Conservation (phyloP, 2,329 filamentous ascomycete genomes). For the Clonostachys chloroleuca region DNA sequence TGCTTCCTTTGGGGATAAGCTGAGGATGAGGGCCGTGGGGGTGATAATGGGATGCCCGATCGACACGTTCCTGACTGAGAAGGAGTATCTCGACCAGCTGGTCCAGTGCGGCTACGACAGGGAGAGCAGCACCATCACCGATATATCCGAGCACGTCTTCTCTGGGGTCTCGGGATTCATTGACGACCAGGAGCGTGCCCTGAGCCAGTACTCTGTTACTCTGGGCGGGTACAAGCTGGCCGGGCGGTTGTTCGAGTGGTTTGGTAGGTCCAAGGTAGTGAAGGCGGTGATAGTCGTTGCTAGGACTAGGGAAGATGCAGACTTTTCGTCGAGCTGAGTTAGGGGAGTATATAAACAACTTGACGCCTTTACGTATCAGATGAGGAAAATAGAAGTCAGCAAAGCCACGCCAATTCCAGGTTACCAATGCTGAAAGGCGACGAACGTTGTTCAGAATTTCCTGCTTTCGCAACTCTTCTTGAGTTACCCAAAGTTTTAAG, state of each 20-base stretch:
- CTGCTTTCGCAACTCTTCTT: no score
- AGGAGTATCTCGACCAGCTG: constrained; percentile 38
- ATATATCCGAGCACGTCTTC: constrained; percentile 51
- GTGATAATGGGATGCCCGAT: constrained; percentile 41
- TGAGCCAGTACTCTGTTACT: constrained; percentile 26
- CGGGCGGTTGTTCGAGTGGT: constrained; percentile 30
- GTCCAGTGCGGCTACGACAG: constrained; percentile 39
- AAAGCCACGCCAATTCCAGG: no score
- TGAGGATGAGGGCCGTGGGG: constrained; percentile 35
- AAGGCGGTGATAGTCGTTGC: constrained; percentile 27
- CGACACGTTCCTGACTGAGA: constrained; percentile 39
- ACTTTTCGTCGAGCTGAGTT: no score
- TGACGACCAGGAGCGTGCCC: constrained; percentile 19
- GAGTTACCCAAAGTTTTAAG: no score
- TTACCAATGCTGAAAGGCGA: no score
- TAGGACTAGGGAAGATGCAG: background rate
- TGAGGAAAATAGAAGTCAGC: no score
- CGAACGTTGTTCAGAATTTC: no score
- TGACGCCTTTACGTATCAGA: no score
- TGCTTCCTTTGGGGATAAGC: constrained; percentile 16
- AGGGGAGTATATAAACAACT: no score
- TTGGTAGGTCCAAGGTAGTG: constrained; percentile 22
- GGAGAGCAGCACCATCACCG: constrained; percentile 33
- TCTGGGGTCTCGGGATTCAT: constrained; percentile 39
- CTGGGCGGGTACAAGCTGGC: constrained; percentile 28